A percentile compares a stretch with the other conserved stretches of the same genome.
Evolutionary conservation across 2,329 filamentous ascomycete genomes (phyloP).

Genomic region (Microdochium paspali): DNA sequence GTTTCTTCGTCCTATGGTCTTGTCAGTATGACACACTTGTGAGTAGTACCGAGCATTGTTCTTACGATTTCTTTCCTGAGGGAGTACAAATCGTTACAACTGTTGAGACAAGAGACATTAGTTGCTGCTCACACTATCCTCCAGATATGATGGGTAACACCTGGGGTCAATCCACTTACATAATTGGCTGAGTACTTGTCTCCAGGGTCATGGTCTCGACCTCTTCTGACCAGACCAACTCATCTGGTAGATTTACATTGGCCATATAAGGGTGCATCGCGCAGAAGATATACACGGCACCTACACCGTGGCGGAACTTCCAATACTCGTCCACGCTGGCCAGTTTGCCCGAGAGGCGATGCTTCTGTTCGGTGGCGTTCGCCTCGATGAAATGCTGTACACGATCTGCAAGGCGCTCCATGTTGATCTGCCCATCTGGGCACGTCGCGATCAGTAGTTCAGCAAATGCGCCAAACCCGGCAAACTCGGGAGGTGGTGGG

Average conservation of each 20-base stretch:
- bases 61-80: slow-evolving; percentile 10
- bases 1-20: slow-evolving; percentile 6
- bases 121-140: neutral
- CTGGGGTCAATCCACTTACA: slow-evolving; percentile 5
- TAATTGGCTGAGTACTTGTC: slow-evolving; percentile 7
- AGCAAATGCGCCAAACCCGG: slow-evolving; percentile 6
- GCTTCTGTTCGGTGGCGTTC: slow-evolving; percentile 8
- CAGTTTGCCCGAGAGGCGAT: slow-evolving; percentile 7
- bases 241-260: slow-evolving; percentile 5
- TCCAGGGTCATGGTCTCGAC: slow-evolving; percentile 7
- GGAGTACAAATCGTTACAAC: slow-evolving; percentile 10
- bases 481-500: slow-evolving; percentile 5
- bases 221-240: slow-evolving; percentile 8
- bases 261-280: slow-evolving; percentile 9
- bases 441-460: slow-evolving; percentile 2
- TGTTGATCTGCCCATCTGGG: slow-evolving; percentile 4
- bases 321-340: slow-evolving; percentile 10
- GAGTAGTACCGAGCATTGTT: neutral
- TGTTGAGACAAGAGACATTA: neutral
- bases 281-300: slow-evolving; percentile 8
- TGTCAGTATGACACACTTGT: neutral
- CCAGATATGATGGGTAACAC: neutral
- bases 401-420: slow-evolving; percentile 4
- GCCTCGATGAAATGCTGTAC: slow-evolving; percentile 10
- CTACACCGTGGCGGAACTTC: slow-evolving; percentile 10